phyloP scores from a whole-genome alignment of 2,329 filamentous ascomycete species.

The Chaetomiaceae sp. region DNA sequence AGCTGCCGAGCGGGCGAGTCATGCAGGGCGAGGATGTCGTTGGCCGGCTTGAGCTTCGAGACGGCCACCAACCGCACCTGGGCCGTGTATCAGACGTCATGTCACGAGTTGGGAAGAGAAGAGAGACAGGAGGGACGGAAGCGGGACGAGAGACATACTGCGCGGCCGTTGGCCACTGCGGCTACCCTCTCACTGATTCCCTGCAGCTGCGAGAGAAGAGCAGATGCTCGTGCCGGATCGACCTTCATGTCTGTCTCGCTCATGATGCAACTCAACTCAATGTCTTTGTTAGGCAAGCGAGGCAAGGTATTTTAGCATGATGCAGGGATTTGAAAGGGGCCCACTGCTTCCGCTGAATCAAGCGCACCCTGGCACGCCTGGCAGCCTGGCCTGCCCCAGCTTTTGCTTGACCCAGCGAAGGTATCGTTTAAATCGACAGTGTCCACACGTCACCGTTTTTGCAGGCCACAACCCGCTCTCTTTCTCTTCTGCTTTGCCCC shows the following conservation, averaged over 20 bases:
- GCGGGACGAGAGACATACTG: slow-evolving; percentile 42
- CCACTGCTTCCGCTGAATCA: no score
- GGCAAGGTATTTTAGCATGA: no score
- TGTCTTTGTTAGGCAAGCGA: background rate
- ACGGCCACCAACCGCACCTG: slow-evolving; percentile 87
- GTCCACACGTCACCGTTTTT: no score
- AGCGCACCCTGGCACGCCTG: no score
- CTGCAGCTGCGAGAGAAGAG: slow-evolving; percentile 58
- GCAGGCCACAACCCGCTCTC: no score
- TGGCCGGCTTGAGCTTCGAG: slow-evolving; percentile 90
- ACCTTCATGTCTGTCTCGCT: slow-evolving; percentile 54
- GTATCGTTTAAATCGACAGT: no score
- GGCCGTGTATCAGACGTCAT: slow-evolving; percentile 21
- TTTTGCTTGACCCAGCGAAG: no score
- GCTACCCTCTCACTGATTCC: slow-evolving; percentile 55
- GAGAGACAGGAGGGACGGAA: no score
- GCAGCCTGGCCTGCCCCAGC: no score
- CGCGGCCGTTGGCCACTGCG: slow-evolving; percentile 47
- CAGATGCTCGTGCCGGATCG: slow-evolving; percentile 55
- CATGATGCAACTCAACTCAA: slow-evolving; percentile 34
- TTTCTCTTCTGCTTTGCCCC: background rate
- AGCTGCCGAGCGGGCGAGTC: slow-evolving; percentile 52
- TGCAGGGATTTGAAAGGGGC: background rate
- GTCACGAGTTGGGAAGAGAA: background rate
- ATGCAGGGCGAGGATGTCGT: slow-evolving; percentile 83